Conservation (phyloP, 768 basidiomycete species). For the Mycena latifolia region DNA sequence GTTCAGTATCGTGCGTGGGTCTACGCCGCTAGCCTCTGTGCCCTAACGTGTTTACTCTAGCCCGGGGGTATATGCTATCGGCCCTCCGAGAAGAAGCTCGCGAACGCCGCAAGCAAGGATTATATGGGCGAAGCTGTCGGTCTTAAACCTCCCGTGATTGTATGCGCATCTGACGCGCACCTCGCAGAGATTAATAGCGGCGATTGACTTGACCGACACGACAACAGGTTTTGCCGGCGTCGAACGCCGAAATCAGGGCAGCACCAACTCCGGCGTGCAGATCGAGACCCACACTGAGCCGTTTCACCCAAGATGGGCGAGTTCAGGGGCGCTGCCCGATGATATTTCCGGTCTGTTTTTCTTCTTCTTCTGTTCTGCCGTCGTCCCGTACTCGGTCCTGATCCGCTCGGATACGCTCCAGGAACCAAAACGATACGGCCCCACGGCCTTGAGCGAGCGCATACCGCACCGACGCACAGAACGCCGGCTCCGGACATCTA, state of each 20-base stretch:
- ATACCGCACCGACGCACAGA: too few species aligned
- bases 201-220: conserved; percentile 79
- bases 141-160: not conserved
- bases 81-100: conserved; percentile 89
- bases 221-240: conserved; percentile 86
- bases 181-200: conserved; percentile 82
- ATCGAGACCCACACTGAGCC: not conserved
- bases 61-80: conserved; percentile 90
- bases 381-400: too few species aligned
- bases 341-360: too few species aligned
- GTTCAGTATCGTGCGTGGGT: conserved; percentile 86
- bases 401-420: too few species aligned
- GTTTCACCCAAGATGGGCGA: too few species aligned
- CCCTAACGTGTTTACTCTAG: not conserved
- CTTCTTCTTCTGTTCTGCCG: too few species aligned
- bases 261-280: not conserved
- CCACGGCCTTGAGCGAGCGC: too few species aligned
- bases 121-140: conserved; percentile 92
- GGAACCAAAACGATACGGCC: too few species aligned
- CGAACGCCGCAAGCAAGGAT: conserved; percentile 85
- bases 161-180: conserved; percentile 9
- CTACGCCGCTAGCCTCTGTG: not conserved
- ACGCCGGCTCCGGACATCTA: too few species aligned
- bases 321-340: too few species aligned
- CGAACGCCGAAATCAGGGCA: conserved; percentile 51